Base-by-base conservation (phyloP, 148 eudicot genomes). In the Diospyros kaki region DNA sequence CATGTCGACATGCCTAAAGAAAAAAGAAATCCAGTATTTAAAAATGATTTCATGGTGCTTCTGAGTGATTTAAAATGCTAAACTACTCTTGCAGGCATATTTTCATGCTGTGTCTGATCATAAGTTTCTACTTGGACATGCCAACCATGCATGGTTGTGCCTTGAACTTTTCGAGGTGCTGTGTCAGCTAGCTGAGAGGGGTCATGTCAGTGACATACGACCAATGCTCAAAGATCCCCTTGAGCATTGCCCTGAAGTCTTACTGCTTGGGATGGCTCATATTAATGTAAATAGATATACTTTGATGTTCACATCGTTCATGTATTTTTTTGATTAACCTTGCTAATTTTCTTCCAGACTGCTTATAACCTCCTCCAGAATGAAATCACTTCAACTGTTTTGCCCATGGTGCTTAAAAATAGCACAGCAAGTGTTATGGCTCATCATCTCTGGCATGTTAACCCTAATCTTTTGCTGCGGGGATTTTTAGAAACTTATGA, bases 261-360 rank as follows among this genome's bases (percentile, higher is more conserved):
- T 95, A 82, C 90, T 95, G 54, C 92, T 89, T 68, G 98, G 98
- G 73, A 88, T 92, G 86, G 96, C 94, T 58, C 93, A 88, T 62
- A 84, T 92, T 72, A 88, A 90, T 83, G 98, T 95, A 92, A 68
- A 46, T 42, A 75, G 42, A 66, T 46, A 18, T 44, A 40, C n/a
- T 15, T 77, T 28, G 61, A 10, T 42, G 9, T 42, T 42, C 17
- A 43, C 4, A 6, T 52, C 5, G 14, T 59, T 43, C 43, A 38
- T 38, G 6, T 39, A 59, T 38, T 43, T 67, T 15, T 71, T 63
- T 79, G 78, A 69, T 74, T n/a, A 75, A 11, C 42, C 4, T 64
- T 73, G 6, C 42, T 39, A 6, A 48, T 75, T 75, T 63, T 39
- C 28, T 14, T 70, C 86, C 87, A 93, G 98, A 91, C 98, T 79